phyloP scores from a whole-genome alignment of 495 filamentous ascomycete species.

The Tuber magnatum region DNA sequence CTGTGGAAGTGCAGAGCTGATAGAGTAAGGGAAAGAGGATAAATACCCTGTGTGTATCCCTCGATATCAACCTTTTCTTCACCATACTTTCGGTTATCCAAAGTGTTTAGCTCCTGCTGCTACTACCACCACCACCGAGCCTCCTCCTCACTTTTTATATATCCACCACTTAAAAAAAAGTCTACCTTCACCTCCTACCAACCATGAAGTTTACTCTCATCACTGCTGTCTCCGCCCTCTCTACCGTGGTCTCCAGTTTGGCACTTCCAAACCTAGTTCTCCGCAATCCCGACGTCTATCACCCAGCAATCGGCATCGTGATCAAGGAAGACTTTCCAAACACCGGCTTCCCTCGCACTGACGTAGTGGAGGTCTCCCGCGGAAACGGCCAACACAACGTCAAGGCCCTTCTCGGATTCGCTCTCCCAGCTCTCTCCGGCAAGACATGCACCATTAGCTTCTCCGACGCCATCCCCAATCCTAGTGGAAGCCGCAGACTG shows the following conservation, averaged over 20 bases:
- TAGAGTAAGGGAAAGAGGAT: neutral
- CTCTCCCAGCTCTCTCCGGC: neutral
- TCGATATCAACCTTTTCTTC: neutral
- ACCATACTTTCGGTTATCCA: neutral
- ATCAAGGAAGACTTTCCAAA: neutral
- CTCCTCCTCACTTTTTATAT: neutral
- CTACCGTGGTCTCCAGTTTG: neutral
- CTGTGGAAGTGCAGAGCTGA: neutral
- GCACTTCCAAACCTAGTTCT: neutral
- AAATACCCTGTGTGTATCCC: neutral
- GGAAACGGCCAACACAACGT: neutral
- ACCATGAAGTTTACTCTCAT: neutral
- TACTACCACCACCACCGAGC: neutral
- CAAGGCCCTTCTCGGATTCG: neutral
- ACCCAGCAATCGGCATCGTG: neutral
- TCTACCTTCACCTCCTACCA: neutral
- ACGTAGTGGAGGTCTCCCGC: neutral
- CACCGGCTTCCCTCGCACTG: neutral
- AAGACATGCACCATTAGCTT: neutral
- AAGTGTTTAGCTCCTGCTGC: neutral
- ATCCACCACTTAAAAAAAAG: neutral
- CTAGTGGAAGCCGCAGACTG: neutral
- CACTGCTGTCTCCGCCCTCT: neutral
- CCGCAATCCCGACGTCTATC: rapidly evolving
- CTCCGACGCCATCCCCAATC: neutral